Evolutionary conservation across 495 filamentous ascomycete species (phyloP), one percentile per base, ranked within the genome.

Genomic region (Daldinia caldariorum): DNA sequence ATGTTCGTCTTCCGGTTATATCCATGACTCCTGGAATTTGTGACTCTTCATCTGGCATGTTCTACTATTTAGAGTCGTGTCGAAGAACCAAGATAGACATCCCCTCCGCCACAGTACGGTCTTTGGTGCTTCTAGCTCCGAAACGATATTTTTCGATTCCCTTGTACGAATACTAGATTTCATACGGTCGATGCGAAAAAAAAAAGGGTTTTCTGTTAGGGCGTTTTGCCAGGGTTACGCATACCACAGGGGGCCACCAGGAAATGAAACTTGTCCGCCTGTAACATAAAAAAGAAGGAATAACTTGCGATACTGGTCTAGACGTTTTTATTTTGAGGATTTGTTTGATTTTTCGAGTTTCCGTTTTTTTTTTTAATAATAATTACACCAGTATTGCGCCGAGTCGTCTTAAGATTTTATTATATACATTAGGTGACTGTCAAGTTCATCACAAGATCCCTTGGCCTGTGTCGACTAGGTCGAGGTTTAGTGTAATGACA

Each of bases 101-200:
- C 1, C 43, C 18, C 18, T 47, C 20, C 20, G 43, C 43, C 43
- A 10, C 18, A 47, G 7, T 18, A 4, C 18, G 3, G 10, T 47
- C 7, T 54, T 31, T 76, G 7, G n/a, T n/a, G 8, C 31, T 32
- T 18, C 43, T 47, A 13, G 43, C 43, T 47, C 43, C 20, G 43
- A 9, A 47, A 47, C 43, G 43, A 22, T 47, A 47, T 22, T 22
- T 47, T 47, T 47, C 43, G 43, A 12, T 47, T 47, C 43, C 26
- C 49, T 32, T 53, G 49, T 53, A 53, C 26, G 2, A 32, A 31
- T 53, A 53, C 13, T 32, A 29, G 12, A 32, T 32, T 16, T 53
- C 49, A 3, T 32, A 22, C 22, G 22, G 14, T 53, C 26, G 26
- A 53, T 13, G 29, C 49, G 49, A 53, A 53, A 53, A 53, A 26